Evolutionary conservation across 2,329 filamentous ascomycete genomes (phyloP).

Genomic region (Aureobasidium musti): DNA sequence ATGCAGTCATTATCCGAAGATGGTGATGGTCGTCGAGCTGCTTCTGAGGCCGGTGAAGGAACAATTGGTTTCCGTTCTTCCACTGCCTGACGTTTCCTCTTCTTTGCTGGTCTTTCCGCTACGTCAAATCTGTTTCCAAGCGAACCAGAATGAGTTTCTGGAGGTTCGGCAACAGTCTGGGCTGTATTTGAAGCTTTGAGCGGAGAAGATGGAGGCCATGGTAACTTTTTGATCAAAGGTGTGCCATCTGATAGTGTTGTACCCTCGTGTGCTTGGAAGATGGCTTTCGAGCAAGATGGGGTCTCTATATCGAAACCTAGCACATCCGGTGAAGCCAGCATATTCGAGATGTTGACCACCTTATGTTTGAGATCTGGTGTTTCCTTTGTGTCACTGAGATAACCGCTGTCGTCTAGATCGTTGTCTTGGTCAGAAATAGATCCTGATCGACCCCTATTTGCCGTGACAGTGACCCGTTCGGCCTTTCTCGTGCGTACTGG

Average conservation of each 20-base stretch:
- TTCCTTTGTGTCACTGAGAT: conserved; percentile 2
- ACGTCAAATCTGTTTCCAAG: background rate
- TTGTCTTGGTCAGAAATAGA: background rate
- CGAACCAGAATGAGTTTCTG: background rate
- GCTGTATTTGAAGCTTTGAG: background rate
- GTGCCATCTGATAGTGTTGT: background rate
- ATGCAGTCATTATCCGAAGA: background rate
- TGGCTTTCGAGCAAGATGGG: background rate
- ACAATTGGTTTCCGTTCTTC: too few relatives aligned
- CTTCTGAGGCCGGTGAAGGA: background rate
- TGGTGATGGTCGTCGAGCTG: background rate
- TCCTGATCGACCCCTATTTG: background rate
- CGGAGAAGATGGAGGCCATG: background rate
- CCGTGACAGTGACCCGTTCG: too few relatives aligned
- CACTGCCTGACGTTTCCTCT: background rate
- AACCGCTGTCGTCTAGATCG: conserved; percentile 26
- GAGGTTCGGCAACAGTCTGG: background rate
- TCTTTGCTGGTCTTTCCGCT: background rate
- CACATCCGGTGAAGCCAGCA: conserved; percentile 26
- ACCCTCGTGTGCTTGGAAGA: background rate
- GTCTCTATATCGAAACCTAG: conserved; percentile 2
- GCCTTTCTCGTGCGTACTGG: conserved; percentile 35
- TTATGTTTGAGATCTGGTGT: background rate
- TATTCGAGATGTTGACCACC: background rate
- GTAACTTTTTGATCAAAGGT: background rate